Percentiles rank a stretch among this genome's conserved stretches.
Evolutionary conservation across 495 filamentous ascomycete genomes (phyloP).

Genomic region (Aspergillus diversus): DNA sequence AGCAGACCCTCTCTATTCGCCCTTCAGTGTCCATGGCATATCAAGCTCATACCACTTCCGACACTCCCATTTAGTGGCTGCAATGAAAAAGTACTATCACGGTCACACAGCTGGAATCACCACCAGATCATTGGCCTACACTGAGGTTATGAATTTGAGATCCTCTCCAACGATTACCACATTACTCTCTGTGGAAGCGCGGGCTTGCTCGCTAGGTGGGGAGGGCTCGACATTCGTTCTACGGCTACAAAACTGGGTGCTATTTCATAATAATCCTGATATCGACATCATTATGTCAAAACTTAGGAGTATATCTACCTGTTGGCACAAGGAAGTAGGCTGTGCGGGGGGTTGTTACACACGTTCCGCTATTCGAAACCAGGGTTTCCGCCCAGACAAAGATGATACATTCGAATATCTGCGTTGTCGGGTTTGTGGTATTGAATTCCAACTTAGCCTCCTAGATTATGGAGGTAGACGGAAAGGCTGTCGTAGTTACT

Average conservation of each 20-base stretch:
- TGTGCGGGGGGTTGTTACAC: background rate
- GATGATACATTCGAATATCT: background rate
- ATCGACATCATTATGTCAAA: background rate
- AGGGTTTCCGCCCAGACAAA: background rate
- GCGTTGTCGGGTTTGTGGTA: conserved; percentile 3
- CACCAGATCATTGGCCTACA: background rate
- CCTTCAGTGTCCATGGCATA: background rate
- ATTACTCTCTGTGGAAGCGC: conserved; percentile 1
- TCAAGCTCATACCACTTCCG: background rate
- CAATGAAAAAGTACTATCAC: conserved; percentile 10
- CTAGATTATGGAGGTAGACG: conserved; percentile 8
- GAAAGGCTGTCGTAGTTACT: conserved; percentile 9
- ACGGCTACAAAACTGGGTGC: conserved; percentile 2
- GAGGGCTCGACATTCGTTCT: conserved; percentile 5
- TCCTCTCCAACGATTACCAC: background rate
- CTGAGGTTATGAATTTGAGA: background rate
- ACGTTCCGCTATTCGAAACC: conserved; percentile 1
- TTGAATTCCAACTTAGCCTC: conserved; percentile 10
- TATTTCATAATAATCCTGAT: conserved; percentile 2
- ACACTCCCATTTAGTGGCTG: conserved; percentile 3
- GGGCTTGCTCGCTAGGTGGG: background rate
- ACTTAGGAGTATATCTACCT: background rate
- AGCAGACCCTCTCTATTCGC: background rate
- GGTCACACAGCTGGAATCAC: conserved; percentile 1
- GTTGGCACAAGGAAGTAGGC: background rate